Conservation (phyloP, 225 moss, liverwort and hornwort genomes). For the Bryum argenteum region DNA sequence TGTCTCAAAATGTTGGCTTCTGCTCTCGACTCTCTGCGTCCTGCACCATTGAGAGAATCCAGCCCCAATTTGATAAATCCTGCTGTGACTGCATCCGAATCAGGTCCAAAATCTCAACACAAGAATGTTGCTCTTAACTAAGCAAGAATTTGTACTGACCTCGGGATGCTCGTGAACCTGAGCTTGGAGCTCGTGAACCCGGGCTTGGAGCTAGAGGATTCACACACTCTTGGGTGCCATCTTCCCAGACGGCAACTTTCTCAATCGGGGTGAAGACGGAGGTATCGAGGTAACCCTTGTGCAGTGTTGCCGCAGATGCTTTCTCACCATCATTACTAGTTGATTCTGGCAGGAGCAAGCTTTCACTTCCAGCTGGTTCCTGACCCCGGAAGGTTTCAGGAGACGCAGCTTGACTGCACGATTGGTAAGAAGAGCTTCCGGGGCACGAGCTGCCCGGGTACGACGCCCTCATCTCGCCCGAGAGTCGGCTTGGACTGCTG, state of each 20-base stretch:
- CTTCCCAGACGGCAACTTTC: constrained; percentile 62
- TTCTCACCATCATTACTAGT: constrained; percentile 51
- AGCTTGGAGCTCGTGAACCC: constrained; percentile 23
- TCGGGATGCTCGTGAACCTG: background rate
- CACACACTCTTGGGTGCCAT: constrained; percentile 28
- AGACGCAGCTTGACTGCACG: constrained; percentile 47
- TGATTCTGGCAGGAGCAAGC: constrained; percentile 44
- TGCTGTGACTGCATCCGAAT: too few relatives aligned
- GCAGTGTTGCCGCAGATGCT: constrained; percentile 63
- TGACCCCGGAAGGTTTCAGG: constrained; percentile 44
- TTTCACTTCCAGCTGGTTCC: constrained; percentile 17
- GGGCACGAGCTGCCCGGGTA: constrained; percentile 43
- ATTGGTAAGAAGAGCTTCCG: constrained; percentile 38
- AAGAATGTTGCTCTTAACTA: too few relatives aligned
- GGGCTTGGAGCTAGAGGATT: constrained; percentile 37
- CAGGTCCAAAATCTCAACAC: too few relatives aligned
- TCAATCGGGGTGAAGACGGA: constrained; percentile 57
- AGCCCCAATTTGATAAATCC: background rate
- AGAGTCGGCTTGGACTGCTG: constrained; percentile 54
- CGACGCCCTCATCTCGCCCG: constrained; percentile 42
- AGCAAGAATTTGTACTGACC: too few relatives aligned
- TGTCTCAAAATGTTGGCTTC: constrained; percentile 87
- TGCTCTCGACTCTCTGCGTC: constrained; percentile 60
- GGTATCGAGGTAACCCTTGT: constrained; percentile 57
- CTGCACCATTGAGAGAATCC: constrained; percentile 30